Evolutionary conservation across 2,329 filamentous ascomycete genomes (phyloP).

Genomic region (Spiromastix sp.): DNA sequence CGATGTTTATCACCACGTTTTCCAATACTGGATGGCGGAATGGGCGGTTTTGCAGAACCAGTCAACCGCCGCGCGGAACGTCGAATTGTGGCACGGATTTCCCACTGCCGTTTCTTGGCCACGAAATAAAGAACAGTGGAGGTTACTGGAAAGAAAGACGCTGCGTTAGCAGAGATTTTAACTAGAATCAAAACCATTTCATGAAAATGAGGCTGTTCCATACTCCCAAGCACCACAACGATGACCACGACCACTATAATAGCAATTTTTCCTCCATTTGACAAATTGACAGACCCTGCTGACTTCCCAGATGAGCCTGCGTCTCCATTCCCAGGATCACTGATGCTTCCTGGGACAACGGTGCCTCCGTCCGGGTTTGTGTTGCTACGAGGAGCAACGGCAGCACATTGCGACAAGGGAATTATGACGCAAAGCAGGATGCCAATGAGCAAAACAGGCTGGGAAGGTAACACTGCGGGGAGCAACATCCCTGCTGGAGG

Average conservation of each 20-base stretch:
- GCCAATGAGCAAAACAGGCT: too few relatives aligned
- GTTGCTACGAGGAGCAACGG: too few relatives aligned
- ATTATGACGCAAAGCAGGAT: too few relatives aligned
- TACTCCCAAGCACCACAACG: constrained; percentile 61
- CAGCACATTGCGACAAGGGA: too few relatives aligned
- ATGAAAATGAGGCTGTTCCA: too few relatives aligned
- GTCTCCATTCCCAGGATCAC: constrained; percentile 25
- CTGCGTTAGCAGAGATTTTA: background rate
- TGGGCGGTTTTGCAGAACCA: constrained; percentile 8
- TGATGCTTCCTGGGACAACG: constrained; percentile 8
- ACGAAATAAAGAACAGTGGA: constrained; percentile 63
- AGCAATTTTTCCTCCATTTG: constrained; percentile 59
- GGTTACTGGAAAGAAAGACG: constrained; percentile 37
- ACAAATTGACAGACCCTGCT: constrained; percentile 51
- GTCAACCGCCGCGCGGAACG: constrained; percentile 47
- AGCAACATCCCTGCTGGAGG: too few relatives aligned
- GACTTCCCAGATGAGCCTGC: constrained; percentile 57
- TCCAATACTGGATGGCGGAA: too few relatives aligned
- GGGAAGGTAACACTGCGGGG: too few relatives aligned
- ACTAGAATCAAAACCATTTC: too few relatives aligned
- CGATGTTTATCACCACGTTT: too few relatives aligned
- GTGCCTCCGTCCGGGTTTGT: too few relatives aligned
- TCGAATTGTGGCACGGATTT: constrained; percentile 59
- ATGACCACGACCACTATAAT: constrained; percentile 62
- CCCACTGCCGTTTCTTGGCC: constrained; percentile 80